A percentile compares a stretch with the other conserved stretches of the same genome.
Conservation (phyloP, 352 stramenopile genomes). For the Pythium chondricola region DNA sequence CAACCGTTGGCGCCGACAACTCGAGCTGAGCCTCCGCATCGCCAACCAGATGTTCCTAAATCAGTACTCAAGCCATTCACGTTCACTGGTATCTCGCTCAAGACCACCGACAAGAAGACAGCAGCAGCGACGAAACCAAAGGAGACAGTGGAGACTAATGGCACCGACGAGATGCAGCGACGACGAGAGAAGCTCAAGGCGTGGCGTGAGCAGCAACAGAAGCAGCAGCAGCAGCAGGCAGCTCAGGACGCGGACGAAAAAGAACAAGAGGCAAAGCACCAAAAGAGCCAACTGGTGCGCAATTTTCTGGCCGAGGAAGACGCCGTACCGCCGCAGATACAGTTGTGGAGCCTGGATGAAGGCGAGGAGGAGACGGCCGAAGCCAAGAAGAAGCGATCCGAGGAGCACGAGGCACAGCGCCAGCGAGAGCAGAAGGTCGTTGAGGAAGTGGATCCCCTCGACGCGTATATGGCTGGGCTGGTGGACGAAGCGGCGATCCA, state of each 20-base stretch:
- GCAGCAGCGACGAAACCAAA: slow-evolving; percentile 11
- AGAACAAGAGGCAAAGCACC: too few species aligned
- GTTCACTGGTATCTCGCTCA: slow-evolving; percentile 67
- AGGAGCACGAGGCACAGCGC: slow-evolving; percentile 37
- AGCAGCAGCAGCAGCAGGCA: slow-evolving; percentile 30
- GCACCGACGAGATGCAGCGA: slow-evolving; percentile 36
- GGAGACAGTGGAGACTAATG: slow-evolving; percentile 6
- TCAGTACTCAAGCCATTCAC: slow-evolving; percentile 33
- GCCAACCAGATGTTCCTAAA: slow-evolving; percentile 2
- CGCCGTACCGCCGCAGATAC: slow-evolving; percentile 54
- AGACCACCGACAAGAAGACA: slow-evolving; percentile 22
- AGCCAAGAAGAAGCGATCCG: slow-evolving; percentile 39
- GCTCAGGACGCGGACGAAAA: slow-evolving; percentile 37
- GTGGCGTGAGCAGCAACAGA: slow-evolving; percentile 57
- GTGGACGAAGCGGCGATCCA: slow-evolving; percentile 74
- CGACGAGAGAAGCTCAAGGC: slow-evolving; percentile 44
- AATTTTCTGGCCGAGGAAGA: slow-evolving; percentile 64
- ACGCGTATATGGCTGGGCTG: slow-evolving; percentile 84
- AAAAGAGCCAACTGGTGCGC: too few species aligned
- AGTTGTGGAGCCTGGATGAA: slow-evolving; percentile 56
- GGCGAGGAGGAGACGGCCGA: slow-evolving; percentile 48
- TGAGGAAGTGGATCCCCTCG: slow-evolving; percentile 75
- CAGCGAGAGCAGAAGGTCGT: slow-evolving; percentile 67
- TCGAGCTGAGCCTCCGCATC: not conserved
- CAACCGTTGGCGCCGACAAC: slow-evolving; percentile 4